Evolutionary conservation across 805 yeast species (phyloP), one percentile per base, ranked within the genome.

Genomic region (Candida arabinofermentans): DNA sequence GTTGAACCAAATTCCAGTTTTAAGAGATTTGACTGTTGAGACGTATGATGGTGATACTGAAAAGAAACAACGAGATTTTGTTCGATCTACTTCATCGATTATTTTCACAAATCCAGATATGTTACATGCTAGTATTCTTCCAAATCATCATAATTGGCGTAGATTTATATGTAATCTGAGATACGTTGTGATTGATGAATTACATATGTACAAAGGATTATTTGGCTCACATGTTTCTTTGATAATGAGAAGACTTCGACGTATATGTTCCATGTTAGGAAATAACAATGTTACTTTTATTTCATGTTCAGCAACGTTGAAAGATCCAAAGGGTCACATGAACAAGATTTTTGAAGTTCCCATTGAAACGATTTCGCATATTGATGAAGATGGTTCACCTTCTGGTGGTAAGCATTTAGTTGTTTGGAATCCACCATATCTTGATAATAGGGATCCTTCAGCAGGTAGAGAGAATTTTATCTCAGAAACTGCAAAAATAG

Each of bases 11-110:
- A 71, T 86, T 37, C 77, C 79, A 0, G 62, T 64, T 10, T 50
- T 70, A 2, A 54, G 61, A 3, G 67, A 68, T 14, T 65, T 81
- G 1, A 60, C 74, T 1, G 85, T 82, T 2, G 91, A 83, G 37
- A 86, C 97, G 0, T 90, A 79, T 57, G 99, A 93, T 64, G 99
- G 99, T 8, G 99, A 93, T 61, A 91, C 98, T 0, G 85, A 83
- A 2, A 57, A 67, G 27, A 68, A 67, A 2, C 67, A 68, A 17
- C 69, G 97, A 23, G 61, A 61, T 0, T 51, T 54, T 17, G 75
- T 90, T 16, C 70, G 89, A 41, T 67, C 71, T 19, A 68, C 70
- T 36, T 88, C 96, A 0, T 80, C 83, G 41, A 83, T 93, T 4
- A 80, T 93, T 9, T 88, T 93, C 60, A 87, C 98, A 0, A 93